Conservation (phyloP, 768 basidiomycete genomes). For the Xerocomus spinulosus region DNA sequence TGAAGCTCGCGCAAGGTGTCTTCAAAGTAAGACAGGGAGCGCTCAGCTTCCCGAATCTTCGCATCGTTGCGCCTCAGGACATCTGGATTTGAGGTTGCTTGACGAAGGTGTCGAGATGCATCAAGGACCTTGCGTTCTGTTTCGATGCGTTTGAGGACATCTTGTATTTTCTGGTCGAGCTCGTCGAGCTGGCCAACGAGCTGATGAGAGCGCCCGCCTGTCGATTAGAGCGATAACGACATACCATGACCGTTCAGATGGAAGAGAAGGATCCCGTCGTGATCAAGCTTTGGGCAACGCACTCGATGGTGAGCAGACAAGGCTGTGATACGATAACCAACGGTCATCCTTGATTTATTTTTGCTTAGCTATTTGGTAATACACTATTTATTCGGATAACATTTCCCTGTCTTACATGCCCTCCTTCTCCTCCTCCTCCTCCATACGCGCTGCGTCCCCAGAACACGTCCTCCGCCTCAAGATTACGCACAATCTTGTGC, state of each 20-base stretch:
- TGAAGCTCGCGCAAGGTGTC: constrained; percentile 80
- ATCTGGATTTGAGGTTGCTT: constrained; percentile 83
- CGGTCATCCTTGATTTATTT: constrained; percentile 11
- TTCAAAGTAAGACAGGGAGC: constrained; percentile 82
- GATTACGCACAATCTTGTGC: constrained; percentile 42
- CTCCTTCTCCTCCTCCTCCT: constrained; percentile 28
- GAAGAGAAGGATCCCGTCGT: constrained; percentile 12
- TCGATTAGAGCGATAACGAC: constrained; percentile 13
- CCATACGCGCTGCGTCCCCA: constrained; percentile 42
- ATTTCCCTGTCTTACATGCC: constrained; percentile 25
- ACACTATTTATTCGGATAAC: constrained; percentile 4
- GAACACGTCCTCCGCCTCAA: constrained; percentile 43
- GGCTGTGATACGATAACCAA: constrained; percentile 31
- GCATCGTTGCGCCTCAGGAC: constrained; percentile 77
- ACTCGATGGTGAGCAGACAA: constrained; percentile 22
- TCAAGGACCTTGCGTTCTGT: constrained; percentile 92
- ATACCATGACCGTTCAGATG: constrained; percentile 29
- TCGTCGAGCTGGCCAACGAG: constrained; percentile 38
- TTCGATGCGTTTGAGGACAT: constrained; percentile 84
- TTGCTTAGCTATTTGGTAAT: constrained; percentile 28
- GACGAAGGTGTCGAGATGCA: constrained; percentile 70
- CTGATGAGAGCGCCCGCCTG: constrained; percentile 3
- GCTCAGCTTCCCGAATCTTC: constrained; percentile 83
- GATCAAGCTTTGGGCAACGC: constrained; percentile 9
- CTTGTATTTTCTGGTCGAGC: constrained; percentile 91